A percentile compares a stretch with the other conserved stretches of the same genome.
These are phyloP conservation scores for Gossypium aridum DNA, from an alignment of 441 rosid genomes.

Conservation along the genomic window DNA sequence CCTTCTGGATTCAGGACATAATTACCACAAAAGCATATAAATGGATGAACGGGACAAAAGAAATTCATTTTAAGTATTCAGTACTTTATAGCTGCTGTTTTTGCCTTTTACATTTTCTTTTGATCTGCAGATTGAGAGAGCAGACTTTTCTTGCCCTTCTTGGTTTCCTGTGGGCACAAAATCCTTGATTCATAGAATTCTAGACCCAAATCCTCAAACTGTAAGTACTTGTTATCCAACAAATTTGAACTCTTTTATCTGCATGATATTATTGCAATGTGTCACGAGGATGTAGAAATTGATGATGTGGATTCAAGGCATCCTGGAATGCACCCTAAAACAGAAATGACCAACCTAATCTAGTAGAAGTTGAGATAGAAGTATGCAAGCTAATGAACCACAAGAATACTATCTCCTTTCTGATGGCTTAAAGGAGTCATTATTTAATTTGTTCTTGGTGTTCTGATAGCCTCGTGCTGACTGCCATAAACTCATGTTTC, in stretches of 20 bases:
- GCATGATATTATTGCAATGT: neutral
- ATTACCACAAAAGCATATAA: neutral
- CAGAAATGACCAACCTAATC: neutral
- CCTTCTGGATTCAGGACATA: neutral
- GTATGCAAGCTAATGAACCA: neutral
- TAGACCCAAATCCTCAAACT: conserved; percentile 88
- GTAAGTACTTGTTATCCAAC: conserved; percentile 34
- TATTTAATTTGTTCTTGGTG: neutral
- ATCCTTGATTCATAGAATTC: conserved; percentile 67
- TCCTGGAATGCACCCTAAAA: neutral
- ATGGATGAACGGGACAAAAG: neutral
- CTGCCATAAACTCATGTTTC: neutral
- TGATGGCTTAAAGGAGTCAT: conserved; percentile 4
- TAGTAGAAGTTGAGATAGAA: neutral
- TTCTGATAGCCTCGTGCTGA: neutral
- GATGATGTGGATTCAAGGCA: neutral
- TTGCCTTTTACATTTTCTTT: neutral
- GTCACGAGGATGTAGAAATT: neutral
- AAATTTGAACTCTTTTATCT: neutral
- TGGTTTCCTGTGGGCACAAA: conserved; percentile 90
- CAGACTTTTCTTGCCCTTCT: conserved; percentile 84
- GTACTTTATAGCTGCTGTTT: neutral
- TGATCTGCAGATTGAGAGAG: conserved; percentile 66
- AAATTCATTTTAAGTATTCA: neutral
- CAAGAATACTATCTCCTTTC: neutral